These are phyloP conservation scores for Eucalyptus sp. DNA, from an alignment of 345 rosid genomes.

Conservation along the genomic window DNA sequence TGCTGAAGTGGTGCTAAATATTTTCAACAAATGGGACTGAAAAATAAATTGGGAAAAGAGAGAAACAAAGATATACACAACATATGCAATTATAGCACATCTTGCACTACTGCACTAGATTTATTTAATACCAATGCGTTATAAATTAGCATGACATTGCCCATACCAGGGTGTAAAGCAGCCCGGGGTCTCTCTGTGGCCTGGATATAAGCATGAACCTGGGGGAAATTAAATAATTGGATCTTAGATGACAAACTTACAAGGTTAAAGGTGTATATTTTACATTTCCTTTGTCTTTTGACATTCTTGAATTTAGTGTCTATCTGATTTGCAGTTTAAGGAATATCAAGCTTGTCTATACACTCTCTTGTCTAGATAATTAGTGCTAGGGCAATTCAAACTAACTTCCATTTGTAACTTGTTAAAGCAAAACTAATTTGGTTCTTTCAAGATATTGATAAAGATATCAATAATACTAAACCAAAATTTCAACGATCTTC, in stretches of 20 bases:
- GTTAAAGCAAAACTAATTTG: neutral
- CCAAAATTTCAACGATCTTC: neutral
- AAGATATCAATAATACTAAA: neutral
- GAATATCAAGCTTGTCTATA: neutral
- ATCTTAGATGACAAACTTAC: neutral
- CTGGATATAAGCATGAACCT: constrained; percentile 90
- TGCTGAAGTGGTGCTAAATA: neutral
- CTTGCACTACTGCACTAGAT: neutral
- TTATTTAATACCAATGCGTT: neutral
- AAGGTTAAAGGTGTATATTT: neutral
- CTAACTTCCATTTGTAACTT: neutral
- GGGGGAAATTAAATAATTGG: neutral
- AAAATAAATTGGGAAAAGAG: neutral
- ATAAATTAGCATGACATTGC: neutral
- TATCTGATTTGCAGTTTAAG: neutral
- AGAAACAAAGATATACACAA: neutral
- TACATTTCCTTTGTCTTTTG: neutral
- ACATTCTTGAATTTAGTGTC: neutral
- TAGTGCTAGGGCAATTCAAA: neutral
- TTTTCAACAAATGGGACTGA: neutral
- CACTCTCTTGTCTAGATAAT: neutral
- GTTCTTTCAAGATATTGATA: neutral
- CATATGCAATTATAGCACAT: neutral
- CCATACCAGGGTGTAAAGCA: constrained; percentile 77
- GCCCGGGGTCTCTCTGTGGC: constrained; percentile 66